Evolutionary conservation across 2,329 filamentous ascomycete genomes (phyloP).

Genomic region (Talaromyces sp.): DNA sequence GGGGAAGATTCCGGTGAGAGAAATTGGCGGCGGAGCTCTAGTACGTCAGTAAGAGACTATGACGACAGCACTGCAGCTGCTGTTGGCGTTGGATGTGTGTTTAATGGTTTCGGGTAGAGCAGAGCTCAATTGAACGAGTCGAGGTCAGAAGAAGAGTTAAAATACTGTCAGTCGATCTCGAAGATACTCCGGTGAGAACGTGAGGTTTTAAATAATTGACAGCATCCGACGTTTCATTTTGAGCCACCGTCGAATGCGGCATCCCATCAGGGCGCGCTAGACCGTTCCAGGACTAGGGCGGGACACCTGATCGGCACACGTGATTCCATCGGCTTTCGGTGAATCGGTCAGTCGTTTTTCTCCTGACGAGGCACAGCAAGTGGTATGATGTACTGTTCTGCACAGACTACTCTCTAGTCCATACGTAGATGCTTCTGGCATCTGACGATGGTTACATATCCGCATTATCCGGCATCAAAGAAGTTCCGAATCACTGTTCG

Average conservation of each 20-base stretch:
- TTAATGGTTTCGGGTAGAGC: too few relatives aligned
- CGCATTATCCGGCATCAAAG: too few relatives aligned
- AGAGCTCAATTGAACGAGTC: not conserved
- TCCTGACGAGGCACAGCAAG: not conserved
- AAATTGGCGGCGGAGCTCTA: slow-evolving; percentile 26
- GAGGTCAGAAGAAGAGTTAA: not conserved
- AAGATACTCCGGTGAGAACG: not conserved
- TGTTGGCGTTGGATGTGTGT: too few relatives aligned
- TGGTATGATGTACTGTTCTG: too few relatives aligned
- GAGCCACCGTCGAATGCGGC: not conserved
- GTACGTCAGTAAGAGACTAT: slow-evolving; percentile 15
- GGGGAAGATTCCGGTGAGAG: slow-evolving; percentile 33
- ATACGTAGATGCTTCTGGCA: too few relatives aligned
- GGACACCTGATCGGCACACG: not conserved
- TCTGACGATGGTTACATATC: too few relatives aligned
- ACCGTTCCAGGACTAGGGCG: not conserved
- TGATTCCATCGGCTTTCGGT: not conserved
- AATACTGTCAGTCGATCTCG: not conserved
- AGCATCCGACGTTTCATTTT: not conserved
- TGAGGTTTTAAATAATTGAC: not conserved
- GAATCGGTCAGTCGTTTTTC: not conserved
- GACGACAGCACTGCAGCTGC: slow-evolving; percentile 7
- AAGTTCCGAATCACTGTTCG: too few relatives aligned
- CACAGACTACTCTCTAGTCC: too few relatives aligned
- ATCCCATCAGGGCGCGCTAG: not conserved